Evolutionary conservation across 257 asterid genomes (phyloP), one percentile per base, ranked within the genome.

Genomic region (Avicennia marina): DNA sequence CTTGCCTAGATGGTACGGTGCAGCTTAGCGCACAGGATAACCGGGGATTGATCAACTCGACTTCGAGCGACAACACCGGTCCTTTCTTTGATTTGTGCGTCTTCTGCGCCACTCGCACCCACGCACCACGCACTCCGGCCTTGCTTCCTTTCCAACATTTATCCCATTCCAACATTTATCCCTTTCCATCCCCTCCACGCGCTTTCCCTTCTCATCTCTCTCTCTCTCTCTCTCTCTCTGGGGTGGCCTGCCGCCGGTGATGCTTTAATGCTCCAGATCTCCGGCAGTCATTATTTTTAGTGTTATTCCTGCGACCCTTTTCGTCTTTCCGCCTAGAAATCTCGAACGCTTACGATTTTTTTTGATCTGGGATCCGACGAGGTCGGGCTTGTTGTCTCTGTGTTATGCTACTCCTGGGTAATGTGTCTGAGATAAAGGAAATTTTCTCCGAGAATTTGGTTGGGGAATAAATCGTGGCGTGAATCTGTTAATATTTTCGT

Each of bases 71-170:
- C 81, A 63, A 66, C 61, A 29, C 48, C 29, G 24, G 58, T 66
- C 48, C 40, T 59, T 53, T 36, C 38, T 31, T 7, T 20, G 24
- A 47, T 65, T 60, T 69, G 59, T 53, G 58, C 72, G 24, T 27
- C n/a, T 52, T 62, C 63, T 64, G 63, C 34, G 73, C 74, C 60
- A 56, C 15, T 11, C 41, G 22, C 77, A 66, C 60, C 25, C 70
- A 66, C 67, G 53, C n/a, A n/a, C 39, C 69, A 54, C 55, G 56
- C 57, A 45, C 57, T 53, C 20, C 26, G n/a, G n/a, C n/a, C n/a
- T n/a, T n/a, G n/a, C 6, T 39, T 25, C 53, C 11, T 51, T 4
- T 29, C 4, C 8, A 29, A 4, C 34, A 4, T 8, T 29, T 8
- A 29, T n/a, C n/a, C 34, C 34, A 29, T 29, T 29, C 34, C 34